These are phyloP conservation scores for Beauveria sp. DNA, from an alignment of 2,329 filamentous ascomycete species.

Conservation along the genomic window DNA sequence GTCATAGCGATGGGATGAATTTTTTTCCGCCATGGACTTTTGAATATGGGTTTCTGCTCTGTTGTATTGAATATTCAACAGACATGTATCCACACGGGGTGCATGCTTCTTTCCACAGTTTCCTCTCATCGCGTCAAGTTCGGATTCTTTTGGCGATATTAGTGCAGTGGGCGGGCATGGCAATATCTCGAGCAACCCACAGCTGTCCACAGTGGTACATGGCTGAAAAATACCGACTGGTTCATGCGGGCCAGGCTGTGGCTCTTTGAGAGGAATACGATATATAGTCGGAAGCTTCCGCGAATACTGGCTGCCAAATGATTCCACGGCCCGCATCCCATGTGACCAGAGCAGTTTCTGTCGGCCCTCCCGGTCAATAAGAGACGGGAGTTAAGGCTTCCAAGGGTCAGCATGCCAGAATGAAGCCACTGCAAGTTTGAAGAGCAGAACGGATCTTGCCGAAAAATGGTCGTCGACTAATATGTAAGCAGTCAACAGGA, in stretches of 20 bases:
- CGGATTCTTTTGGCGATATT: neutral
- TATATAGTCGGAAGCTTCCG: neutral
- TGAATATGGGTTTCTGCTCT: neutral
- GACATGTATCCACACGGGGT: neutral
- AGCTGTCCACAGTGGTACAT: neutral
- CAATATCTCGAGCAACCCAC: neutral
- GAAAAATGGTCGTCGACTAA: neutral
- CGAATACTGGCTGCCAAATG: neutral
- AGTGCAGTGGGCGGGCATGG: neutral
- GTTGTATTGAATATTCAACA: neutral
- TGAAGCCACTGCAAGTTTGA: neutral
- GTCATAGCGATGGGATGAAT: constrained; percentile 9
- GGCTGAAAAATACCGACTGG: neutral
- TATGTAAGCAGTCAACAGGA: neutral
- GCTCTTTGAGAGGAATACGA: neutral
- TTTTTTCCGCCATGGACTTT: neutral
- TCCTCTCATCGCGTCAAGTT: neutral
- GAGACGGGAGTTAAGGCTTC: neutral
- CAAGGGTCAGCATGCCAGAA: neutral
- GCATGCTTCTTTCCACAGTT: neutral
- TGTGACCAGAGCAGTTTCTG: neutral
- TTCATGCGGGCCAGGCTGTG: neutral
- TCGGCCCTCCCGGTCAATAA: neutral
- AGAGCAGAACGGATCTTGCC: neutral
- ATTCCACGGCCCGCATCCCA: neutral